These are phyloP conservation scores for Xylaria grammica DNA, from an alignment of 495 filamentous ascomycete species.

Conservation along the genomic window DNA sequence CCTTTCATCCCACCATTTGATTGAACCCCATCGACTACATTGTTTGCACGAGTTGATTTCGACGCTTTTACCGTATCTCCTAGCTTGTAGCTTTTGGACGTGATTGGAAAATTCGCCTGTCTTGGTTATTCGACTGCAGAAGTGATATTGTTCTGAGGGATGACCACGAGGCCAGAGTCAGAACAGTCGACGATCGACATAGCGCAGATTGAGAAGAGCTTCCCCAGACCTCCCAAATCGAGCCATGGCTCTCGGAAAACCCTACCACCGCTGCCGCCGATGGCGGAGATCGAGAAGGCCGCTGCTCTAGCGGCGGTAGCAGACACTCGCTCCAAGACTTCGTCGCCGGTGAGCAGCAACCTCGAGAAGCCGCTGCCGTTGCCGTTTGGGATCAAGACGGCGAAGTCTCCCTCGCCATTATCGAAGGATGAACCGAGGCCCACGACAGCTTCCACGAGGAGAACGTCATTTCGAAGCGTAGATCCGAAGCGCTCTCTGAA, in stretches of 20 bases:
- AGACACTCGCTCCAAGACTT: constrained; percentile 21
- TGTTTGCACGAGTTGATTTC: not conserved
- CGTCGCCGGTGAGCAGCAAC: constrained; percentile 9
- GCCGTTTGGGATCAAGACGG: constrained; percentile 15
- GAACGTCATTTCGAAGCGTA: constrained; percentile 43
- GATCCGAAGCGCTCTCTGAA: constrained; percentile 48
- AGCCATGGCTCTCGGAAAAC: constrained; percentile 30
- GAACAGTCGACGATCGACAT: constrained; percentile 27
- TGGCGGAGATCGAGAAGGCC: constrained; percentile 25
- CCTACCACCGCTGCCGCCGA: constrained; percentile 33
- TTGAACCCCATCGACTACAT: not conserved
- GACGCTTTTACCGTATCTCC: not conserved
- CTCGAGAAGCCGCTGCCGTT: constrained; percentile 21
- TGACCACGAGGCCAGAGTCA: constrained; percentile 26
- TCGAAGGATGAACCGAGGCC: constrained; percentile 31
- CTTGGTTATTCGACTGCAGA: not conserved
- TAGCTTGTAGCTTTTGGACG: not conserved
- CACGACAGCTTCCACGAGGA: constrained; percentile 39
- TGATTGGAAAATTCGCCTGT: not conserved
- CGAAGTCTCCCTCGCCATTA: constrained; percentile 24
- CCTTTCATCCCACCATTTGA: constrained; percentile 25
- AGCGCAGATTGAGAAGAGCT: constrained; percentile 27
- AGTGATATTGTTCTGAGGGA: not conserved
- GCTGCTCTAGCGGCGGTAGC: not conserved
- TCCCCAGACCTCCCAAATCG: constrained; percentile 25